Conservation (phyloP, 306 rosid genomes). For the Abrus precatorius region DNA sequence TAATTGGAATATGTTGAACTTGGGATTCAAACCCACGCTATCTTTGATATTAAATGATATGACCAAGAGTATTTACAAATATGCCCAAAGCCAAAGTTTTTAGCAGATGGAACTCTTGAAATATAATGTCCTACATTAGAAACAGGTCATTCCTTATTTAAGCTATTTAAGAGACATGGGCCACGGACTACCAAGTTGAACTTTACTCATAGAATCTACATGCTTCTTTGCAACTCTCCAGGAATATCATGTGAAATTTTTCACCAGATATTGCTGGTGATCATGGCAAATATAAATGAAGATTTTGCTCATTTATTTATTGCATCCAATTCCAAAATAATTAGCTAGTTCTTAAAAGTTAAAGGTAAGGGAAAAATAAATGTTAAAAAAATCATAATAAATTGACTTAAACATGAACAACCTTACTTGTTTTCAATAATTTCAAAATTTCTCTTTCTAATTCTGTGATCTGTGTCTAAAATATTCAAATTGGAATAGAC, state of each 20-base stretch:
- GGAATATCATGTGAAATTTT: not conserved
- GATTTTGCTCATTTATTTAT: not conserved
- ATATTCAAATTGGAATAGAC: conserved; percentile 28
- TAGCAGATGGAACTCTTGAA: too few relatives aligned
- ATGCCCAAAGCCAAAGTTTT: too few relatives aligned
- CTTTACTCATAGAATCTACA: too few relatives aligned
- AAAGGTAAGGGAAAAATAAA: conserved; percentile 9
- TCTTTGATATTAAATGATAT: too few relatives aligned
- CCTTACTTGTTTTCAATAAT: not conserved
- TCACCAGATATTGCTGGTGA: conserved; percentile 11
- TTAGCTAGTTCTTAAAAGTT: not conserved
- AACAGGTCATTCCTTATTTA: too few relatives aligned
- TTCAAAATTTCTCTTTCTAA: conserved; percentile 31
- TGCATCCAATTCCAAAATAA: conserved; percentile 16
- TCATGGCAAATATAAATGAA: not conserved
- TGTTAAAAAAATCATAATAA: not conserved
- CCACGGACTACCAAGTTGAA: too few relatives aligned
- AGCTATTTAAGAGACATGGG: too few relatives aligned
- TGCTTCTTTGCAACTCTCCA: too few relatives aligned
- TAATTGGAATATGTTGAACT: too few relatives aligned
- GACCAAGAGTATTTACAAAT: too few relatives aligned
- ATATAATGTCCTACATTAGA: too few relatives aligned
- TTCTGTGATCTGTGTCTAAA: conserved; percentile 42
- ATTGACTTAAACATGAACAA: not conserved
- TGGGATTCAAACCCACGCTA: too few relatives aligned